Conservation (phyloP, 768 basidiomycete genomes). For the Boletus tylopilopsis region DNA sequence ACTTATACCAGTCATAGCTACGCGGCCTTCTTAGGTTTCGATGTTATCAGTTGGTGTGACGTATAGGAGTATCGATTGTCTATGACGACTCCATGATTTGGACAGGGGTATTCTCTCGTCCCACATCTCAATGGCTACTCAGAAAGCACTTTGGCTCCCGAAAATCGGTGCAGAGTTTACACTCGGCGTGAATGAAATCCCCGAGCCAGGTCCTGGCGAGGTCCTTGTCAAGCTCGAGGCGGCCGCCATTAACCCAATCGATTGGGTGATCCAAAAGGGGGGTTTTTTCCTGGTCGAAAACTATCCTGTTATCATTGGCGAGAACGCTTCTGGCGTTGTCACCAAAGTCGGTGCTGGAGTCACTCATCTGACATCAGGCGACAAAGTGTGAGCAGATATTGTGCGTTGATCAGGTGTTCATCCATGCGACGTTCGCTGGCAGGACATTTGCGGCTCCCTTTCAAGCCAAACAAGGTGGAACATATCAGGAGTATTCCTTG, state of each 20-base stretch:
- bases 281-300: constrained; percentile 22
- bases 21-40: too few relatives aligned
- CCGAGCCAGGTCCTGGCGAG: constrained; percentile 38
- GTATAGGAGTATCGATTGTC: too few relatives aligned
- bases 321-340: constrained; percentile 36
- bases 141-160: constrained; percentile 18
- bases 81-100: too few relatives aligned
- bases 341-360: constrained; percentile 36
- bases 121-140: constrained; percentile 1
- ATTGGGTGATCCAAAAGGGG: constrained; percentile 20
- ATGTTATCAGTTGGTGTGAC: too few relatives aligned
- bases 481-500: constrained; percentile 25
- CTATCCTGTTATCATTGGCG: constrained; percentile 37
- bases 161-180: constrained; percentile 10
- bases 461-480: neutral
- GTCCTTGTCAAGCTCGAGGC: constrained; percentile 41
- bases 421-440: neutral
- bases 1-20: too few relatives aligned
- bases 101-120: constrained; percentile 1
- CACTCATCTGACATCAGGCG: constrained; percentile 29
- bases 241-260: constrained; percentile 43
- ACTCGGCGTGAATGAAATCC: constrained; percentile 19
- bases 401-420: neutral
- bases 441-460: constrained; percentile 8
- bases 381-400: constrained; percentile 31